Evolutionary conservation across 2,329 filamentous ascomycete genomes (phyloP).

Genomic region (Neoarthrinium moseri): DNA sequence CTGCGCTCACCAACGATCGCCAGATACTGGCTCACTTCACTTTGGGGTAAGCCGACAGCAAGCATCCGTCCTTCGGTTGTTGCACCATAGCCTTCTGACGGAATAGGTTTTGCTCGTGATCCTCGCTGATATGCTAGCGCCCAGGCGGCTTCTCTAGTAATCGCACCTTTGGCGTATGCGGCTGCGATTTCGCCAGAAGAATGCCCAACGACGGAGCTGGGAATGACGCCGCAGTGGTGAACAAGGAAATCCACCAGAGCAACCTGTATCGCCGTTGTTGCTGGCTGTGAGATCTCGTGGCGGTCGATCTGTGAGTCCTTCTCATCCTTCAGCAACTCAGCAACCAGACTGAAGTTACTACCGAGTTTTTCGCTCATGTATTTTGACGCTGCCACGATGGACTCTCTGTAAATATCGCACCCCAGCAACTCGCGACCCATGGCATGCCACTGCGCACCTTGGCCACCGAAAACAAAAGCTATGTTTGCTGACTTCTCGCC

Average conservation of each 20-base stretch:
- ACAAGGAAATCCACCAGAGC: conserved; percentile 28
- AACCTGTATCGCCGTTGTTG: conserved; percentile 29
- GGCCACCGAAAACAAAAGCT: conserved; percentile 32
- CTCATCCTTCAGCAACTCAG: conserved; percentile 31
- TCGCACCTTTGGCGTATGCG: conserved; percentile 23
- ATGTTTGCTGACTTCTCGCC: conserved; percentile 15
- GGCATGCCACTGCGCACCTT: conserved; percentile 34
- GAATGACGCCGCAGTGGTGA: conserved; percentile 18
- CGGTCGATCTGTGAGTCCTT: conserved; percentile 27
- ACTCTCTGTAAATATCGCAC: conserved; percentile 24
- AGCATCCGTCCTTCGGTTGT: conserved; percentile 18
- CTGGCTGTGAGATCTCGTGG: conserved; percentile 29
- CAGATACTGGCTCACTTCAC: conserved; percentile 13
- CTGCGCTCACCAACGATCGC: conserved; percentile 7
- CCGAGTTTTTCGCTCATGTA: conserved; percentile 22
- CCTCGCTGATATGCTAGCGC: conserved; percentile 20
- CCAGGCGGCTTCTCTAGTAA: conserved; percentile 23
- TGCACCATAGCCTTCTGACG: conserved; percentile 18
- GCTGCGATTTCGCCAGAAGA: conserved; percentile 35
- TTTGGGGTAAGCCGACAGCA: conserved; percentile 15
- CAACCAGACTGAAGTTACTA: conserved; percentile 24
- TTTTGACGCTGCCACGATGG: conserved; percentile 24
- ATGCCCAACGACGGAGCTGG: conserved; percentile 28
- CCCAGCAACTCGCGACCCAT: conserved; percentile 36
- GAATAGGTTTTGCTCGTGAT: too few relatives aligned